Evolutionary conservation across 108 stramenopile genomes (phyloP).

Genomic region (Conticribra guillardii): DNA sequence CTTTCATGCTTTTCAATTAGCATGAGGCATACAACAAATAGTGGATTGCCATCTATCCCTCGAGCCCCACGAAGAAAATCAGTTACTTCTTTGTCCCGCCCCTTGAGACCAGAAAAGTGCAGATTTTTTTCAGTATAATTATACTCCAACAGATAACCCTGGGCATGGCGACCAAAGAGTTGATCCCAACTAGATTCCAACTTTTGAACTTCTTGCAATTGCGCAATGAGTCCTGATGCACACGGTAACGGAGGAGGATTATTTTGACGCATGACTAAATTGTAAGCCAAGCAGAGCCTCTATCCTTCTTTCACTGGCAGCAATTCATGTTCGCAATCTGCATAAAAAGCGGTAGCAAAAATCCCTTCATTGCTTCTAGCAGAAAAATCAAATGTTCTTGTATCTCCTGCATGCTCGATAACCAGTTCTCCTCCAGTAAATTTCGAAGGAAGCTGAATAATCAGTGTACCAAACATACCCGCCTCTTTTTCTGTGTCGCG

Average conservation of each 20-base stretch:
- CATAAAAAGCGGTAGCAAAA: conserved; percentile 18
- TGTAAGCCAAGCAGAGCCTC: conserved; percentile 11
- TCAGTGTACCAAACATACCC: conserved; percentile 47
- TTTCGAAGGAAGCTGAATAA: conserved; percentile 32
- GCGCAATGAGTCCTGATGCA: too few species aligned
- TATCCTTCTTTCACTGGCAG: conserved; percentile 7
- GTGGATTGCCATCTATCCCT: background rate
- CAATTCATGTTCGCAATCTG: conserved; percentile 21
- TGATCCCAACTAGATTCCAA: background rate
- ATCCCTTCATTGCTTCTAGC: conserved; percentile 1
- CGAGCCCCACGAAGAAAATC: conserved; percentile 8
- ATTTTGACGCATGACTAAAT: conserved; percentile 2
- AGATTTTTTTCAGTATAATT: conserved; percentile 1
- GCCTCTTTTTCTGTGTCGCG: conserved; percentile 29
- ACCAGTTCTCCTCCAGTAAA: conserved; percentile 19
- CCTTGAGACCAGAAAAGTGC: background rate
- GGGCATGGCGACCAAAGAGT: background rate
- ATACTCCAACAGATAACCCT: background rate
- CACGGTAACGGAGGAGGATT: too few species aligned
- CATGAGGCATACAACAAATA: background rate
- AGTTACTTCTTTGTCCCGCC: background rate
- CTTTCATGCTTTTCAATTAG: conserved; percentile 4
- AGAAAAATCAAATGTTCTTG: background rate
- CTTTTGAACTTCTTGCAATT: too few species aligned
- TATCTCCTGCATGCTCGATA: conserved; percentile 6